Percentiles rank a stretch among this genome's conserved stretches.
These are phyloP conservation scores for Phialemoniopsis sp. DNA, from an alignment of 2,329 filamentous ascomycete genomes.

Conservation along the genomic window DNA sequence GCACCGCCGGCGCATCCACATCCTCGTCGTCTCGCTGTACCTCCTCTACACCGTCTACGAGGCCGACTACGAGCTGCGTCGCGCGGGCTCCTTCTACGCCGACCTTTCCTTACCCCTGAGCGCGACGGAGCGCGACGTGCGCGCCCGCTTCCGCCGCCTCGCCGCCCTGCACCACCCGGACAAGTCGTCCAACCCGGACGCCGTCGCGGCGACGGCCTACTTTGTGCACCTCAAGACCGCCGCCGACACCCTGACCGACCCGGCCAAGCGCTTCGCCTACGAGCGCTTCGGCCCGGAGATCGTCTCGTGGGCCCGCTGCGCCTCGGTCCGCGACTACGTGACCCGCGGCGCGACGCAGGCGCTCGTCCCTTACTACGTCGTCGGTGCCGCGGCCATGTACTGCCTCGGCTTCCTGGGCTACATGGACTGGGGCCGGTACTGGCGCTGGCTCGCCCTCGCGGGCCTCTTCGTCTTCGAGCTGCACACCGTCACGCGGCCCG, in stretches of 20 bases:
- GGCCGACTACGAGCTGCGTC: constrained; percentile 75
- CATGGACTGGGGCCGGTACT: constrained; percentile 62
- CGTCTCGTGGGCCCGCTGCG: constrained; percentile 59
- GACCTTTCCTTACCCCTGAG: constrained; percentile 66
- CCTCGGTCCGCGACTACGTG: constrained; percentile 70
- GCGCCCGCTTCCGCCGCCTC: constrained; percentile 78
- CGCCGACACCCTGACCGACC: constrained; percentile 76
- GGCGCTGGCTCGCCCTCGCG: constrained; percentile 57
- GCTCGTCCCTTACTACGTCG: constrained; percentile 57
- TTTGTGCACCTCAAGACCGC: constrained; percentile 84
- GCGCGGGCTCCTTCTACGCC: constrained; percentile 72
- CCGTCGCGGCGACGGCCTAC: constrained; percentile 34
- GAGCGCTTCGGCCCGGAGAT: constrained; percentile 80
- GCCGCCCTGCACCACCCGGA: constrained; percentile 76
- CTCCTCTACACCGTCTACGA: constrained; percentile 92
- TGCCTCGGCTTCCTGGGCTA: constrained; percentile 62
- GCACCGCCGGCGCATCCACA: constrained; percentile 79
- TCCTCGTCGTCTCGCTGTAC: constrained; percentile 77
- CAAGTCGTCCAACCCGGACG: constrained; percentile 46
- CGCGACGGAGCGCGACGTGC: constrained; percentile 72
- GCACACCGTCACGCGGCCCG: constrained; percentile 49
- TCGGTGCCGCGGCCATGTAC: constrained; percentile 54
- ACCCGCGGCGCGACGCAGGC: constrained; percentile 51
- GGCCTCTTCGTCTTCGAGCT: constrained; percentile 53
- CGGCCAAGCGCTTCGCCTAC: constrained; percentile 78